A percentile compares a stretch with the other conserved stretches of the same genome.
Conservation (phyloP, 331 rosid genomes). For the Telfairia occidentalis region DNA sequence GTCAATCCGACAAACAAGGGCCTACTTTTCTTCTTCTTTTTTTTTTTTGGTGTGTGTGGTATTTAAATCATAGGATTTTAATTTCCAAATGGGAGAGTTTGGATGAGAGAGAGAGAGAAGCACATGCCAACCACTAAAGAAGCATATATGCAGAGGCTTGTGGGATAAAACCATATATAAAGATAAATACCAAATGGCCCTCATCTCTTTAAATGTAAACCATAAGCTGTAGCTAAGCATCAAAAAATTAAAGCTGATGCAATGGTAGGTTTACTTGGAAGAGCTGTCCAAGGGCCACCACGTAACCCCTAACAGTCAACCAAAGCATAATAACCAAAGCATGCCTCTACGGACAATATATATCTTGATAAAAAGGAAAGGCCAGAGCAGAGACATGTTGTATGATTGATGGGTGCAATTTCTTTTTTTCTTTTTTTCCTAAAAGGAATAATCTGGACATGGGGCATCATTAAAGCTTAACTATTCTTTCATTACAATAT, state of each 20-base stretch:
- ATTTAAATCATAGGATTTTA: background rate
- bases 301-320: conserved; percentile 22
- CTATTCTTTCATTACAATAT: conserved; percentile 31
- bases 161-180: conserved; percentile 15
- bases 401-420: conserved; percentile 3
- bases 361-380: conserved; percentile 7
- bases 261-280: conserved; percentile 20
- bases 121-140: conserved; percentile 50
- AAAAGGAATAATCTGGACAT: conserved; percentile 20
- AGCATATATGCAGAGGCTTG: conserved; percentile 11
- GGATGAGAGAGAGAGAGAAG: conserved; percentile 14
- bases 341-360: conserved; percentile 46
- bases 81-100: background rate
- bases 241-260: conserved; percentile 22
- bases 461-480: conserved; percentile 27
- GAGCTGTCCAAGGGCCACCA: conserved; percentile 56
- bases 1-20: background rate
- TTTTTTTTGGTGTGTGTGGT: background rate
- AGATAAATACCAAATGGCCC: conserved; percentile 10
- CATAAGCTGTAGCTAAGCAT: conserved; percentile 32
- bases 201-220: conserved; percentile 44
- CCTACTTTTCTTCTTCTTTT: background rate
- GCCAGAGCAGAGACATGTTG: background rate
- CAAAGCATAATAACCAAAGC: conserved; percentile 39
- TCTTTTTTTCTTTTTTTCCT: background rate